A percentile compares a stretch with the other conserved stretches of the same genome.
Conservation (phyloP, 257 asterid genomes). For the Gentiana macrophylla region DNA sequence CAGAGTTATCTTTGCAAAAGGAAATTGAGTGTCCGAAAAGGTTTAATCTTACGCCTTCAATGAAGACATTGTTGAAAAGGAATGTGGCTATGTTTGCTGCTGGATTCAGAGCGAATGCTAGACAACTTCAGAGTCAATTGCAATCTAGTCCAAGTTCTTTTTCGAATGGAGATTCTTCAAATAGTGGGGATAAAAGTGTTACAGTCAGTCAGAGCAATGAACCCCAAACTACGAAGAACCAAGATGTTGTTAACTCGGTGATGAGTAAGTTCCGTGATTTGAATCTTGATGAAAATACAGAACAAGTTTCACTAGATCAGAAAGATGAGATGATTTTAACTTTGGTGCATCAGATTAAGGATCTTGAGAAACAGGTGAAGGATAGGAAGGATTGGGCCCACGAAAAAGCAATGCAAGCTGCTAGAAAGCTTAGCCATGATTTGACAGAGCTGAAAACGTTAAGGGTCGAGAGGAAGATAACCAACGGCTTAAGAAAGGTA, state of each 20-base stretch:
- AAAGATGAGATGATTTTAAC: not conserved
- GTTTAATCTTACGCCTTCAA: slow-evolving; percentile 77
- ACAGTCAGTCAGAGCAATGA: slow-evolving; percentile 31
- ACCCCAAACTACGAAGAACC: slow-evolving; percentile 43
- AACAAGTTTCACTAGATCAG: slow-evolving; percentile 25
- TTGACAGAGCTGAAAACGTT: not conserved
- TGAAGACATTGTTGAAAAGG: slow-evolving; percentile 73
- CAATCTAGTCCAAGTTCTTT: slow-evolving; percentile 46
- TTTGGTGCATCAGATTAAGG: not conserved
- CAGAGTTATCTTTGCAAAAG: slow-evolving; percentile 56
- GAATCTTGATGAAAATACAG: slow-evolving; percentile 66
- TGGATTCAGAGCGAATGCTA: slow-evolving; percentile 67
- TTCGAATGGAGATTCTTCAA: slow-evolving; percentile 32
- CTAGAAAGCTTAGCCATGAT: not conserved
- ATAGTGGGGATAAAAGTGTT: slow-evolving; percentile 17
- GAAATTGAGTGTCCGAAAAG: slow-evolving; percentile 91
- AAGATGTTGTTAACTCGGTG: slow-evolving; percentile 67
- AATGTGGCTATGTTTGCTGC: slow-evolving; percentile 92
- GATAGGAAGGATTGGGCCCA: not conserved
- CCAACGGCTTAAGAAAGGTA: slow-evolving; percentile 62
- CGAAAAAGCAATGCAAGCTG: not conserved
- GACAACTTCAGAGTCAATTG: slow-evolving; percentile 45
- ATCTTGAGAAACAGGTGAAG: not conserved
- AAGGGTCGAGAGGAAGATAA: slow-evolving; percentile 9
- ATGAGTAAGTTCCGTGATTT: slow-evolving; percentile 71